Evolutionary conservation across 345 rosid genomes (phyloP).

Genomic region (Eucalyptus sp.): DNA sequence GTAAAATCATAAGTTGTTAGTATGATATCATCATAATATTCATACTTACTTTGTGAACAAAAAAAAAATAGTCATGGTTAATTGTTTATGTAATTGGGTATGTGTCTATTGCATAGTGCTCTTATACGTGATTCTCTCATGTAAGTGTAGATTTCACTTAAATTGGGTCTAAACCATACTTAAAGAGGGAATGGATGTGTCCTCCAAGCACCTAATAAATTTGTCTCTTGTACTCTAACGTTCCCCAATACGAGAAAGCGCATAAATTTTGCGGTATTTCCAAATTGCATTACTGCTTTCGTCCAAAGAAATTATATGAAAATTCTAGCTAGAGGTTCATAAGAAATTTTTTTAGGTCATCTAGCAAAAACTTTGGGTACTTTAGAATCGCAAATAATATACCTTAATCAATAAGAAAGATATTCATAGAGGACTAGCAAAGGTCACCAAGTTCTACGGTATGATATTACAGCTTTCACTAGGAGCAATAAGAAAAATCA

Average conservation of each 20-base stretch:
- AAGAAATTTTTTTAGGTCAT: background rate
- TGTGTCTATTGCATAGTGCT: background rate
- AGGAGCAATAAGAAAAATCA: background rate
- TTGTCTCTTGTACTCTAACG: background rate
- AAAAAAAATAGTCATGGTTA: background rate
- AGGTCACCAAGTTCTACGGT: background rate
- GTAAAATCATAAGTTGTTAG: background rate
- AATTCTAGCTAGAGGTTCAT: background rate
- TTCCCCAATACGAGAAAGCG: background rate
- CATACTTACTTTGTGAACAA: background rate
- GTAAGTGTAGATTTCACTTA: background rate
- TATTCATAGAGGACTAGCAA: background rate
- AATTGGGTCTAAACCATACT: background rate
- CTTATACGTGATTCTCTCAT: background rate
- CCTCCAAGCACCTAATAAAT: background rate
- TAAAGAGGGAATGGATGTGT: background rate
- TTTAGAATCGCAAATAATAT: background rate
- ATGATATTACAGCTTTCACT: background rate
- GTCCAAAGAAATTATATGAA: background rate
- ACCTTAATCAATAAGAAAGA: background rate
- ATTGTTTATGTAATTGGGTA: background rate
- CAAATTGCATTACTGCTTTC: background rate
- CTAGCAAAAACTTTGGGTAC: background rate
- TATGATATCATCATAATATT: background rate
- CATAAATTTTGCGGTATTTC: background rate